These are phyloP conservation scores for Colletotrichum musicola DNA, from an alignment of 2,329 filamentous ascomycete species.

Conservation along the genomic window DNA sequence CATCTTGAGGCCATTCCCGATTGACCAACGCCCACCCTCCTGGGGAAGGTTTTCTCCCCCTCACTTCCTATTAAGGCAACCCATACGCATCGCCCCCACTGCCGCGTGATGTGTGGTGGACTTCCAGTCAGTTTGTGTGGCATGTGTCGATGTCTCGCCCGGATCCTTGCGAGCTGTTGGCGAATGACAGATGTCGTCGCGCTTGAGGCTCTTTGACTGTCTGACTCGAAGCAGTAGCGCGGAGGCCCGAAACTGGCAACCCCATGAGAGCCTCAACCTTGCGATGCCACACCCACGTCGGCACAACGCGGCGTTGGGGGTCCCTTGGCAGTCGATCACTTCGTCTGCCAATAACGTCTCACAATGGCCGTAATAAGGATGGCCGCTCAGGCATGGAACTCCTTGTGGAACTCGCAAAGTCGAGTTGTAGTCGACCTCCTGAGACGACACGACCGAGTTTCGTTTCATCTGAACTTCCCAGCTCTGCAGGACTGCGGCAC, in stretches of 20 bases:
- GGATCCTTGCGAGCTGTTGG: conserved; percentile 12
- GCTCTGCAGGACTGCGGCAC: neutral
- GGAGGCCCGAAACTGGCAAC: conserved; percentile 11
- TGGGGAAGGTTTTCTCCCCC: conserved; percentile 31
- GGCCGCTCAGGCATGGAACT: conserved; percentile 20
- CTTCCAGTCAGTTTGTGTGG: neutral
- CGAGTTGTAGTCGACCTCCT: conserved; percentile 14
- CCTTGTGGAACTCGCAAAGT: neutral
- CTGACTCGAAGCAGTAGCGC: conserved; percentile 25
- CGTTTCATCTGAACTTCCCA: conserved; percentile 34
- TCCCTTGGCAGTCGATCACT: neutral
- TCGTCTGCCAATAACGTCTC: conserved; percentile 18
- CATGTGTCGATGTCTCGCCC: conserved; percentile 4
- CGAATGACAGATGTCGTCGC: conserved; percentile 33
- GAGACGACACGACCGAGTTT: conserved; percentile 34
- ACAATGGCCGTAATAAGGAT: conserved; percentile 4
- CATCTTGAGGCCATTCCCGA: conserved; percentile 21
- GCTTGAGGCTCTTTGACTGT: conserved; percentile 14
- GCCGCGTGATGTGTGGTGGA: neutral
- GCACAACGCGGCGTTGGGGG: neutral
- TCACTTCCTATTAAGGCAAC: conserved; percentile 21
- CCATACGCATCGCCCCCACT: neutral
- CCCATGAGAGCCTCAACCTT: conserved; percentile 32
- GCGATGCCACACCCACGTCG: neutral
- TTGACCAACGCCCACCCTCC: conserved; percentile 2